phyloP scores from a whole-genome alignment of 805 yeast species.

The Ogataea henricii region DNA sequence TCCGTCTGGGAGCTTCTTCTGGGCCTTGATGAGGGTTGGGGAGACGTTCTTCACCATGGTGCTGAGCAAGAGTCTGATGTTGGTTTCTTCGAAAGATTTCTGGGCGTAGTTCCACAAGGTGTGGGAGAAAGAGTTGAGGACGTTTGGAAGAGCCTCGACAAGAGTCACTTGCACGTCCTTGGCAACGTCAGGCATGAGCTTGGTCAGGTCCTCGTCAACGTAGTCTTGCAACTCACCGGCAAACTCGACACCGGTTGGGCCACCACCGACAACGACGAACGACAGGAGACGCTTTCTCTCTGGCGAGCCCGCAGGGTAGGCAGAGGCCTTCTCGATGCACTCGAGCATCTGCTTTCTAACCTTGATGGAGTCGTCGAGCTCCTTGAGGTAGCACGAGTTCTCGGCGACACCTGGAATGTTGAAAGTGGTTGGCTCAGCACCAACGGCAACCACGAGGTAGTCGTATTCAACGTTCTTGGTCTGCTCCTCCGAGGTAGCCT shows the following conservation, averaged over 20 bases:
- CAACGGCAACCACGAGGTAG: slow-evolving; percentile 56
- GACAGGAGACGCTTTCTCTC: slow-evolving; percentile 55
- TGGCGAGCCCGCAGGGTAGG: slow-evolving; percentile 52
- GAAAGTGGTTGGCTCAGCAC: slow-evolving; percentile 58
- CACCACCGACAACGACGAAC: slow-evolving; percentile 58
- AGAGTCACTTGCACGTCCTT: slow-evolving; percentile 50
- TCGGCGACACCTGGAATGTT: slow-evolving; percentile 62
- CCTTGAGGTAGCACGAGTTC: slow-evolving; percentile 53
- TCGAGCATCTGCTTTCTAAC: slow-evolving; percentile 53
- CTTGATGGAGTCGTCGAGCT: slow-evolving; percentile 49
- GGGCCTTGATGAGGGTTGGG: slow-evolving; percentile 44
- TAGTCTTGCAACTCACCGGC: slow-evolving; percentile 60
- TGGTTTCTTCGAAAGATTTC: slow-evolving; percentile 51
- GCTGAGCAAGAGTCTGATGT: slow-evolving; percentile 48
- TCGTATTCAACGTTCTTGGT: slow-evolving; percentile 39
- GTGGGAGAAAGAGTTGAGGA: slow-evolving; percentile 52
- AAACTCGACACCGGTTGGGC: slow-evolving; percentile 61
- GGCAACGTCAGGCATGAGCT: slow-evolving; percentile 58
- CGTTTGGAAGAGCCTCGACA: slow-evolving; percentile 56
- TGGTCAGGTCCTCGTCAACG: slow-evolving; percentile 54
- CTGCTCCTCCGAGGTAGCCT: slow-evolving; percentile 46
- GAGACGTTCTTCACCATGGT: slow-evolving; percentile 54
- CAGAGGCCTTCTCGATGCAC: slow-evolving; percentile 54
- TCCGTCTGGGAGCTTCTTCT: slow-evolving; percentile 46
- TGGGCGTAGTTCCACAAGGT: slow-evolving; percentile 54